Percentiles rank a stretch among this genome's conserved stretches.
phyloP scores from a whole-genome alignment of 169 alveolate species.

The Theileria orientalis region DNA sequence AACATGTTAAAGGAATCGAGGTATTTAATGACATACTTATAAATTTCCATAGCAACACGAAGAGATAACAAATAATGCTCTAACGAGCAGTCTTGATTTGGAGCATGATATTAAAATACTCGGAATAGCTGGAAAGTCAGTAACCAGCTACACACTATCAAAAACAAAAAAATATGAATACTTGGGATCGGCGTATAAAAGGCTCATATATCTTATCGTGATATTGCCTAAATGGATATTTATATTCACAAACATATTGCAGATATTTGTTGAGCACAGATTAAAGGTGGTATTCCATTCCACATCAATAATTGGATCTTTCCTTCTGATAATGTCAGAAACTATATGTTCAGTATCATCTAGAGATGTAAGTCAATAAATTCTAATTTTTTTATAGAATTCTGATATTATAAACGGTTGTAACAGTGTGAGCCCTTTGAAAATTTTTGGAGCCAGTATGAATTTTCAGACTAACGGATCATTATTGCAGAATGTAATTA shows the following conservation, averaged over 20 bases:
- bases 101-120: neutral
- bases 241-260: slow-evolving; percentile 19
- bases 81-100: slow-evolving; percentile 35
- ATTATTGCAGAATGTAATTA: slow-evolving; percentile 3
- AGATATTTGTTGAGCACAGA: slow-evolving; percentile 4
- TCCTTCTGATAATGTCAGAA: slow-evolving; percentile 30
- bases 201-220: slow-evolving; percentile 4
- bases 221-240: slow-evolving; percentile 6
- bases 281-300: slow-evolving; percentile 23
- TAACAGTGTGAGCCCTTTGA: neutral
- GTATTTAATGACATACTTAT: neutral
- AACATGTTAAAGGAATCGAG: slow-evolving; percentile 12
- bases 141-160: slow-evolving; percentile 16
- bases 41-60: slow-evolving; percentile 29
- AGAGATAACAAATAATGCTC: neutral
- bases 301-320: slow-evolving; percentile 31
- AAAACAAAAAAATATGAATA: neutral
- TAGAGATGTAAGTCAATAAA: neutral
- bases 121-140: slow-evolving; percentile 29
- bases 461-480: neutral
- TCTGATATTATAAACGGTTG: neutral
- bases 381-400: neutral
- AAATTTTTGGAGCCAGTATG: neutral
- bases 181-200: neutral
- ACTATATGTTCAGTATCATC: slow-evolving; percentile 33